Base-by-base conservation (phyloP, 1,139 yeast species). In the Candida sp. region DNA sequence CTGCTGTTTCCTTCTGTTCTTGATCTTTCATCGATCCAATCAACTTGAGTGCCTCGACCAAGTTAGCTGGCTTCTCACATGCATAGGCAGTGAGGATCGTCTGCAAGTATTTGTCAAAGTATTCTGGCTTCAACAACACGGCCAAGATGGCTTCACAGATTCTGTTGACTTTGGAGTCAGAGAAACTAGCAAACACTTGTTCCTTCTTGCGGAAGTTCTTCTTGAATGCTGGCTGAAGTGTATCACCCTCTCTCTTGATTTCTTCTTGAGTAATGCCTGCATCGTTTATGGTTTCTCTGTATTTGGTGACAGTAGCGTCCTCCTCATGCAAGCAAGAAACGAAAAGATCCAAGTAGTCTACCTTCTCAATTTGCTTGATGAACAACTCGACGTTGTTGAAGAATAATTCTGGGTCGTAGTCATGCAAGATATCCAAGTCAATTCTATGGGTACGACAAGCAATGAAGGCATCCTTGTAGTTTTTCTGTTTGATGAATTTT, bases 401-500 rank as follows among this genome's bases (percentile, higher is more conserved):
- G 61, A 93, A 94, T 50, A 82, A 70, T 38, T 75, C 78, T 0
- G 97, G 96, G 51, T 86, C 85, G 68, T 90, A 90, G 66, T 96
- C 99, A 69, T 92, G 90, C 49, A 96, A 72, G 38, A 96, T 82
- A 68, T 96, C 98, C 68, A 94, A 74, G 62, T 93, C 96, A 54
- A 96, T 90, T 68, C 99, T 83, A 67, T 96, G 98, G 2, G 92
- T 85, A 59, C 98, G 85, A 72, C 98, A 94, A 9, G 87, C 82
- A 44, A 81, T 63, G 62, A 94, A 93, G 0, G 99, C 99, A 25
- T 78, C 77, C 49, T 72, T 76, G 63, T 88, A 96, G 39, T 84
- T 73, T 54, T 72, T 74, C 0, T 73, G 70, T 37, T 78, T 75
- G 55, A 96, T 90, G 60, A 80, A 80, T 46, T 81, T 76, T 59